Conservation (phyloP, 192 early-diverging fungal species). For the Lunasporangiospora selenospora region DNA sequence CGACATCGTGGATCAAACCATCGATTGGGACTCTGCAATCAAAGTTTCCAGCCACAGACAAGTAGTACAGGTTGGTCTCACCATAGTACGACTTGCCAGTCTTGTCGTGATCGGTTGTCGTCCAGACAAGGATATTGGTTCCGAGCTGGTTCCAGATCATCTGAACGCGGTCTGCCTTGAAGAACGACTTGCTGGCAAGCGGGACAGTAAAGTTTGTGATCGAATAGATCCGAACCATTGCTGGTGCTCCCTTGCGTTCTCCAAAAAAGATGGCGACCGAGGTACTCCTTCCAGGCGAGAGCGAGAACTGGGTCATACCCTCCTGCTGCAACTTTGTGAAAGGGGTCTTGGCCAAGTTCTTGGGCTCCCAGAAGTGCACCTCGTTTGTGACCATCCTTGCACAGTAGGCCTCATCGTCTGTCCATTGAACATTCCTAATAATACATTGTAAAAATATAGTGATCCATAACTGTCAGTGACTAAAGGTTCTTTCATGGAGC, state of each 20-base stretch:
- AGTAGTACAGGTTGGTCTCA: conserved; percentile 92
- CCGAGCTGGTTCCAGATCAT: conserved; percentile 94
- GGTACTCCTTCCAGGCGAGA: conserved; percentile 86
- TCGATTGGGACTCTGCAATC: conserved; percentile 88
- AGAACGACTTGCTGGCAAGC: conserved; percentile 92
- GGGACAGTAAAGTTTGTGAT: conserved; percentile 75
- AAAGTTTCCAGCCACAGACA: conserved; percentile 91
- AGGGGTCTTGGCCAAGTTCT: conserved; percentile 62
- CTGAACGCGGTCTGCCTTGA: conserved; percentile 90
- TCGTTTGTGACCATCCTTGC: conserved; percentile 87
- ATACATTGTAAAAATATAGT: conserved; percentile 50
- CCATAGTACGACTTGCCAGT: conserved; percentile 98
- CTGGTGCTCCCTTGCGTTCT: conserved; percentile 83
- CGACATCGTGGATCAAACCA: conserved; percentile 95
- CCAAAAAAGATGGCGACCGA: conserved; percentile 92
- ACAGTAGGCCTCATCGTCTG: conserved; percentile 87
- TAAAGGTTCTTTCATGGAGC: too few relatives aligned
- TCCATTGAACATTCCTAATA: conserved; percentile 91
- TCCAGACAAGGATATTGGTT: conserved; percentile 88
- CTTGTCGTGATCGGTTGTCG: conserved; percentile 95
- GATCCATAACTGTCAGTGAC: too few relatives aligned
- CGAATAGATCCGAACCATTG: conserved; percentile 86
- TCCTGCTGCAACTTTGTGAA: conserved; percentile 71
- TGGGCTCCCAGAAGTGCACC: conserved; percentile 86
- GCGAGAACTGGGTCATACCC: conserved; percentile 81